Evolutionary conservation across 768 basidiomycete genomes (phyloP).

Genomic region (Xerocomus spinulosus): DNA sequence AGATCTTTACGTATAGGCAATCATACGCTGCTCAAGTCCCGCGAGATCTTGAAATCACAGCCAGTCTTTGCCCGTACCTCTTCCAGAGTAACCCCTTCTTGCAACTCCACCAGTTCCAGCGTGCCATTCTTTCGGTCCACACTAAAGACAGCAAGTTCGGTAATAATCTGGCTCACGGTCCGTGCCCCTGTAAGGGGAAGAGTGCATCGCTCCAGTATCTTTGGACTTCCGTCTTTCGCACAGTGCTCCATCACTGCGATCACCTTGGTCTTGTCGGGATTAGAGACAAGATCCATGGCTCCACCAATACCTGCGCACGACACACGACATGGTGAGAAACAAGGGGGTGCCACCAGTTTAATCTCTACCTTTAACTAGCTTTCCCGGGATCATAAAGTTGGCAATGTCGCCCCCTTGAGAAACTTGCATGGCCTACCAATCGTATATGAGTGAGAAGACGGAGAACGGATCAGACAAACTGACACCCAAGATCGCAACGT

Average conservation of each 20-base stretch:
- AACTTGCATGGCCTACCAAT: conserved; percentile 83
- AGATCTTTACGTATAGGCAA: conserved; percentile 4
- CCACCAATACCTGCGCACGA: conserved; percentile 79
- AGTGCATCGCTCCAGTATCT: conserved; percentile 76
- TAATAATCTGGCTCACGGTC: conserved; percentile 87
- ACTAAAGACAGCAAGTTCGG: conserved; percentile 87
- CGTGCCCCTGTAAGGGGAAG: conserved; percentile 88
- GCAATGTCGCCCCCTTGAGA: conserved; percentile 91
- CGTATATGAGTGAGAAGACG: conserved; percentile 1
- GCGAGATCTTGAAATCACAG: conserved; percentile 67
- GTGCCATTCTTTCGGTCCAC: conserved; percentile 73
- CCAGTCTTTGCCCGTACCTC: conserved; percentile 86
- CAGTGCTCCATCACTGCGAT: conserved; percentile 89
- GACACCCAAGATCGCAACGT: conserved; percentile 90
- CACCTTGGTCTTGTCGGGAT: conserved; percentile 91
- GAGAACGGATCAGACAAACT: conserved; percentile 24
- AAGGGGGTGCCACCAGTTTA: not conserved
- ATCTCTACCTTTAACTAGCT: conserved; percentile 70
- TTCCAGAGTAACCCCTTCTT: conserved; percentile 78
- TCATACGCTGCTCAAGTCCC: conserved; percentile 47
- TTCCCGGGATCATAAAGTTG: conserved; percentile 98
- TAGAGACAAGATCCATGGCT: conserved; percentile 95
- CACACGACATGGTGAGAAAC: conserved; percentile 6
- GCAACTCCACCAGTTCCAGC: conserved; percentile 74
- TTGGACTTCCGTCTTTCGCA: conserved; percentile 84